Evolutionary conservation across 1,284 basidiomycete species (phyloP).

Genomic region (Thecaphora thlaspeos): DNA sequence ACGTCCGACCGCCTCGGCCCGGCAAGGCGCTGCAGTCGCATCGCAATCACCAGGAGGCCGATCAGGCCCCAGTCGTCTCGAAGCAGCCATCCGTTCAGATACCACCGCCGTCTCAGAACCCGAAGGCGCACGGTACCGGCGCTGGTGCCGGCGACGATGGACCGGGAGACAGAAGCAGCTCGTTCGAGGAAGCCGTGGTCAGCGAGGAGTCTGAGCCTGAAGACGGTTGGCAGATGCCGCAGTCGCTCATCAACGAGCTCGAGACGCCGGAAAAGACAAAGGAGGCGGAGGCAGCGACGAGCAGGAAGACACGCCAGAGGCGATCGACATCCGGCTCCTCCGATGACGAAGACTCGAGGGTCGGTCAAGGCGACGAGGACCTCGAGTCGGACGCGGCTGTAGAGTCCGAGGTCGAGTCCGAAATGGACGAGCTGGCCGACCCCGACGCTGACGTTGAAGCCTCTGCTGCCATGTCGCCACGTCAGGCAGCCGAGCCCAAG

Average conservation of each 20-base stretch:
- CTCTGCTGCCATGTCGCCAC: too few relatives aligned
- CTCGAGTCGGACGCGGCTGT: neutral
- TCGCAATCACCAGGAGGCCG: neutral
- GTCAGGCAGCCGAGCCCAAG: neutral
- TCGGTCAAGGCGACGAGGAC: neutral
- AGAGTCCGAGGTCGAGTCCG: neutral
- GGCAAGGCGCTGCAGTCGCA: neutral
- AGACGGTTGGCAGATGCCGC: neutral
- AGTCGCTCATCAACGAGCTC: neutral
- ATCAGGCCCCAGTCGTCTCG: neutral
- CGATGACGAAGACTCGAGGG: too few relatives aligned
- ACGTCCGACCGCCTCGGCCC: neutral
- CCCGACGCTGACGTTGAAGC: too few relatives aligned
- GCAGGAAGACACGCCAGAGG: neutral
- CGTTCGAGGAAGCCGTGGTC: neutral
- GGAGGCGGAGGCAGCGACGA: neutral
- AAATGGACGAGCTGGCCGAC: neutral
- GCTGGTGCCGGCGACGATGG: neutral
- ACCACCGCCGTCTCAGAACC: neutral
- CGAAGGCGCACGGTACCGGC: neutral
- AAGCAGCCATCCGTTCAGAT: too few relatives aligned
- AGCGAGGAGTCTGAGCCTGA: constrained; percentile 1
- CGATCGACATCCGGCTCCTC: too few relatives aligned
- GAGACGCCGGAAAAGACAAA: neutral
- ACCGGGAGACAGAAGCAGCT: too few relatives aligned